Evolutionary conservation across 495 filamentous ascomycete genomes (phyloP), one percentile per base, ranked within the genome.

Genomic region (Xylaria scruposa): DNA sequence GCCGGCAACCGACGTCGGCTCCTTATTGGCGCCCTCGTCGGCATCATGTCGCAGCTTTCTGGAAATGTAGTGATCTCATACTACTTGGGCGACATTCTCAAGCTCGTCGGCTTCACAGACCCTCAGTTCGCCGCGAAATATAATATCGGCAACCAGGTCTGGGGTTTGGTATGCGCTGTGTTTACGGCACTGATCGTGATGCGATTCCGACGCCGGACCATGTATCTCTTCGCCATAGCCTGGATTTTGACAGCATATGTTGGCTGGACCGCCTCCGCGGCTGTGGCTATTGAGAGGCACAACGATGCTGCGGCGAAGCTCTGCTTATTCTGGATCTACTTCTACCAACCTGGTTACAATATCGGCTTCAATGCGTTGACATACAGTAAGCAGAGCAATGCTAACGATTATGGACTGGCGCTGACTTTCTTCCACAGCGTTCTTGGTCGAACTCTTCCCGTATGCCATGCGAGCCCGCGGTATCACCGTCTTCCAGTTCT

Each of bases 1-100:
- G 51, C 83, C 0, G 89, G 88, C 29, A 91, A 88, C 79, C 84
- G 85, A 59, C 78, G 79, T n/a, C 87, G 89, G 53, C 80, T 90
- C 8, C 71, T 90, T 36, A 87, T 91, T 73, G 84, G 85, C 4
- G 83, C 85, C 9, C 85, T 88, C 67, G 80, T 91, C 17, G 88
- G 89, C 6, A 75, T 91, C 8, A 91, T 91, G 78, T 88, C 88
- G 0, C 89, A 92, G 74, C 90, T 88, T 83, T 89, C 87, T 47
- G 89, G 90, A 29, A 91, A 91, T 75, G 89, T 87, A 13, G 79
- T 91, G 54, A 89, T 90, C 60, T 89, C 88, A 74, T 85, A 86
- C 75, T 86, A 86, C 71, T 74, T 87, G 46, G 77, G 75, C 71
- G 83, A 85, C 68, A 75, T 86, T 36, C 79, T 85, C 21, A 75